phyloP scores from a whole-genome alignment of 345 rosid species.

The Sapria himalayana region DNA sequence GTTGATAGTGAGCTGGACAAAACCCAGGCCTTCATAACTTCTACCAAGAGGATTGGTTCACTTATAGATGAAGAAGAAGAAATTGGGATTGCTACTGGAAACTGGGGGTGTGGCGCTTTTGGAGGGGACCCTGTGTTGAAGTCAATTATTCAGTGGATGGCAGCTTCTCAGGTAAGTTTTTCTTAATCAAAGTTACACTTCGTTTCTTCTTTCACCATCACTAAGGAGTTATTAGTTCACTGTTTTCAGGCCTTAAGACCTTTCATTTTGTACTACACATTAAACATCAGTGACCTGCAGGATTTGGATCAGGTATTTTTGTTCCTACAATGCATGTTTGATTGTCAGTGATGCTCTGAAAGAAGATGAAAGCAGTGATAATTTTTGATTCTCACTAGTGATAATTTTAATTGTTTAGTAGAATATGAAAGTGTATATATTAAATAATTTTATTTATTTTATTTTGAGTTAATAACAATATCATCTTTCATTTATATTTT shows the following conservation, averaged over 20 bases:
- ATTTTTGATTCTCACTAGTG: no score
- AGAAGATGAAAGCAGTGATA: neutral
- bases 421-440: no score
- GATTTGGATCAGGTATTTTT: conserved; percentile 39
- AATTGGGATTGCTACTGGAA: conserved; percentile 64
- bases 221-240: no score
- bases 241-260: conserved; percentile 60
- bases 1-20: conserved; percentile 10
- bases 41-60: conserved; percentile 10
- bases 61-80: conserved; percentile 17
- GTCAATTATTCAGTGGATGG: conserved; percentile 83
- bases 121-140: conserved; percentile 90
- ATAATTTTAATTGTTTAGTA: no score
- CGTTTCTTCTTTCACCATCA: neutral
- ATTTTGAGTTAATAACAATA: no score
- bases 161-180: conserved; percentile 69
- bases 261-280: conserved; percentile 43
- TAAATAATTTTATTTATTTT: no score
- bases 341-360: neutral
- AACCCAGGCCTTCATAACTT: conserved; percentile 7
- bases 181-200: neutral
- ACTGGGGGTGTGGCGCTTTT: conserved; percentile 97
- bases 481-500: no score
- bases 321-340: conserved; percentile 1
- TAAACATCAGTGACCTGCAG: conserved; percentile 26